Evolutionary conservation across 305 asterid species (phyloP), one percentile per base, ranked within the genome.

Genomic region (Rubia tinctorum): DNA sequence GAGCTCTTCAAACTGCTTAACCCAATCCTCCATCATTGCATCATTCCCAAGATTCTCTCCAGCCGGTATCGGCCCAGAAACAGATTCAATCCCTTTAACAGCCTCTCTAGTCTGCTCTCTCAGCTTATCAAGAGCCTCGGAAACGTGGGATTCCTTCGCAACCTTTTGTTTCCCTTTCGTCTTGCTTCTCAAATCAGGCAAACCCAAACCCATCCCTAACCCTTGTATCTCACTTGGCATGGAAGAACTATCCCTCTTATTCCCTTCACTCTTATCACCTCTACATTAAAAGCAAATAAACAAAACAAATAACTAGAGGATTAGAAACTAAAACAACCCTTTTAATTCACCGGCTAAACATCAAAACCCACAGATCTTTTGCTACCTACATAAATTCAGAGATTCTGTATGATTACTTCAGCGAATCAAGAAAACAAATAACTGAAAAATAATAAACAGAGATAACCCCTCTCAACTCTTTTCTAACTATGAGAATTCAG

Each of bases 1-100:
- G 76, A 92, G 93, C 84, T 90, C 98, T 77, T 90, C 99, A 83
- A 92, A 95, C 86, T 92, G 99, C 90, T 95, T 95, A 68, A 89
- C 94, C 99, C 93, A 95, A 74, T 92, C 96, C 76, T 92, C 97
- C 88, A 95, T 76, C 96, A 86, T 89, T 23, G 96, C 85, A 83
- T 95, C 98, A 77, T 86, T 90, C 47, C 83, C 91, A 27, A 90
- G 76, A 73, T 71, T 76, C 58, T 82, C 97, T 20, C 74, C 91
- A n/a, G 79, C 84, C 4, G 79, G 83, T 77, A 72, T 80, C 7
- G 91, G 80, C 18, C 82, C 96, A 4, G 91, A 69, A 76, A 88
- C 90, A 2, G 98, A 87, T 66, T 89, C 99, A 76, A 92, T 79
- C 69, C 93, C 96, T 84, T 88, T 89, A 68, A 95, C 98, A 23